Conservation (phyloP, 768 basidiomycete species). For the Cubamyces sp. region DNA sequence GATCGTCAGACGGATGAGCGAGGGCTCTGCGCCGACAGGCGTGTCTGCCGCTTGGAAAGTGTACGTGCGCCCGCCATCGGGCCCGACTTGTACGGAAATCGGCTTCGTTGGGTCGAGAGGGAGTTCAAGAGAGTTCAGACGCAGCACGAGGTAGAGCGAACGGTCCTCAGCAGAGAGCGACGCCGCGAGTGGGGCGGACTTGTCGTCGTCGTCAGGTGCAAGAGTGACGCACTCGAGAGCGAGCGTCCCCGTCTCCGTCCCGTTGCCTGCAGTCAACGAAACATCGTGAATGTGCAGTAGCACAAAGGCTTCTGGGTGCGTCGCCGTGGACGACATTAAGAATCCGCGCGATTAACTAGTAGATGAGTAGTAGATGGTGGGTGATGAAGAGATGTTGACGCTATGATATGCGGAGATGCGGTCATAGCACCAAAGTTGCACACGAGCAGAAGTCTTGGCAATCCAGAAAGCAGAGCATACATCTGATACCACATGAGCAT, state of each 20-base stretch:
- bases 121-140: slow-evolving; percentile 56
- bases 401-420: background rate
- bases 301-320: slow-evolving; percentile 47
- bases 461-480: slow-evolving; percentile 6
- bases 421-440: slow-evolving; percentile 1
- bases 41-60: slow-evolving; percentile 45
- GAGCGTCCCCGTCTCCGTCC: slow-evolving; percentile 46
- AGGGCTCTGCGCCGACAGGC: slow-evolving; percentile 23
- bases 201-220: slow-evolving; percentile 28
- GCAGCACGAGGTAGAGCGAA: slow-evolving; percentile 70
- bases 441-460: slow-evolving; percentile 4
- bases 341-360: no score
- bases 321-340: slow-evolving; percentile 8
- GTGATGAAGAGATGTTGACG: background rate
- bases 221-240: slow-evolving; percentile 67
- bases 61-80: slow-evolving; percentile 45
- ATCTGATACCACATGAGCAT: background rate
- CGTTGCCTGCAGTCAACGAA: slow-evolving; percentile 41
- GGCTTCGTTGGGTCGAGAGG: slow-evolving; percentile 60
- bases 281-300: slow-evolving; percentile 57
- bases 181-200: slow-evolving; percentile 26
- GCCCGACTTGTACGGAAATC: slow-evolving; percentile 45
- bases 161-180: slow-evolving; percentile 39
- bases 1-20: slow-evolving; percentile 31
- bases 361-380: background rate